Percentiles rank a stretch among this genome's conserved stretches.
Evolutionary conservation across 2,329 filamentous ascomycete species (phyloP).

Genomic region (Pseudogymnoascus sp.): DNA sequence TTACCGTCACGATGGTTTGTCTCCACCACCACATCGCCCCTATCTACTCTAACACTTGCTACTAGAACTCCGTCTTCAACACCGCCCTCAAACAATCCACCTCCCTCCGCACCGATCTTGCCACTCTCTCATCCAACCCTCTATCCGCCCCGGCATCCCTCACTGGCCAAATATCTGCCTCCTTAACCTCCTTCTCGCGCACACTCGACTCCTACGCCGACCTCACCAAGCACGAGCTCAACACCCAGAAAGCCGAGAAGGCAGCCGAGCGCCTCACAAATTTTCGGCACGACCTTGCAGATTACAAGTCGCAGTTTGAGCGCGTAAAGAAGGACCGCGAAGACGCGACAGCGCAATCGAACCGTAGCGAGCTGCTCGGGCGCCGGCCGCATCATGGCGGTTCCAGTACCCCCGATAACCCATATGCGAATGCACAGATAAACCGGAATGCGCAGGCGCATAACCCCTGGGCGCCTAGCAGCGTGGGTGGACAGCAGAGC

Average conservation of each 20-base stretch:
- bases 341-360: conserved; percentile 55
- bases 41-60: conserved; percentile 13
- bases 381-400: conserved; percentile 72
- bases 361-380: conserved; percentile 75
- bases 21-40: neutral
- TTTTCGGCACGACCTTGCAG: conserved; percentile 73
- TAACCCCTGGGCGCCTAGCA: conserved; percentile 25
- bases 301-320: conserved; percentile 72
- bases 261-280: conserved; percentile 75
- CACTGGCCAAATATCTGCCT: conserved; percentile 66
- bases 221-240: conserved; percentile 79
- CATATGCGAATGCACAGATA: conserved; percentile 58
- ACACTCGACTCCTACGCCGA: conserved; percentile 87
- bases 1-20: conserved; percentile 1
- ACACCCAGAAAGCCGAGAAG: conserved; percentile 84
- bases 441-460: conserved; percentile 15
- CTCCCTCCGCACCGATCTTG: conserved; percentile 67
- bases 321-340: conserved; percentile 68
- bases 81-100: conserved; percentile 77
- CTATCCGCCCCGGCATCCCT: conserved; percentile 51
- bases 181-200: conserved; percentile 70
- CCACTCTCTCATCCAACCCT: conserved; percentile 54
- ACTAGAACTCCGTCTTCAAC: conserved; percentile 75
- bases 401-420: conserved; percentile 78
- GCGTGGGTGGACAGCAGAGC: conserved; percentile 22